phyloP scores from a whole-genome alignment of 139 green algal species.

The Volvox africanus region DNA sequence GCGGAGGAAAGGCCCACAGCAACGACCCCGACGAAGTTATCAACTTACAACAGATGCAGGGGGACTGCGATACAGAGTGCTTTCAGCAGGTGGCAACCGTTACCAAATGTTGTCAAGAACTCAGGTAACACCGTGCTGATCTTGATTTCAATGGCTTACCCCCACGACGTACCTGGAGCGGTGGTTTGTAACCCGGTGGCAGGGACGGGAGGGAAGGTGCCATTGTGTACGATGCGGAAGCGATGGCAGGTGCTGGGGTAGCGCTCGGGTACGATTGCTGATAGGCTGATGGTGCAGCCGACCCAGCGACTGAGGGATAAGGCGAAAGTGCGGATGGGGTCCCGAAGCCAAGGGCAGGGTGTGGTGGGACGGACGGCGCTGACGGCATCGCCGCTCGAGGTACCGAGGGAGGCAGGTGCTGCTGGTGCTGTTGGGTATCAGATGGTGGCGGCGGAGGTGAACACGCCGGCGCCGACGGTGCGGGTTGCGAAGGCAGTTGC shows the following conservation, averaged over 20 bases:
- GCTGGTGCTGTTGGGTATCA: not conserved
- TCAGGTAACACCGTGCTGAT: too few relatives aligned
- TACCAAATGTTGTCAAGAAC: too few relatives aligned
- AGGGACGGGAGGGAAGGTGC: not conserved
- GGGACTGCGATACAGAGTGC: too few relatives aligned
- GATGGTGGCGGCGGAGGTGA: not conserved
- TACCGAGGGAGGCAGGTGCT: not conserved
- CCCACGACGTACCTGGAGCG: constrained; percentile 14
- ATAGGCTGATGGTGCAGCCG: not conserved
- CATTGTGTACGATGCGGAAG: not conserved
- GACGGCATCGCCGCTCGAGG: not conserved
- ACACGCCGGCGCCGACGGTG: not conserved
- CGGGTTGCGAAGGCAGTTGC: not conserved
- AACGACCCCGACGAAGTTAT: too few relatives aligned
- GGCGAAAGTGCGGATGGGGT: not conserved
- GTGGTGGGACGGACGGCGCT: not conserved
- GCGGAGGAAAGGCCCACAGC: too few relatives aligned
- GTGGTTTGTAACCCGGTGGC: constrained; percentile 59
- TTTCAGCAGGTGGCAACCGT: too few relatives aligned
- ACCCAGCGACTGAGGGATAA: not conserved
- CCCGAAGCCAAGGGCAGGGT: not conserved
- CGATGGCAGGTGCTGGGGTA: not conserved
- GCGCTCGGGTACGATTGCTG: not conserved
- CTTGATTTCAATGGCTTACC: too few relatives aligned
- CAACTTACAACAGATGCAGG: too few relatives aligned